Percentiles rank a stretch among this genome's conserved stretches.
Evolutionary conservation across 2,329 filamentous ascomycete species (phyloP).

Genomic region (Tolypocladium nubicola): DNA sequence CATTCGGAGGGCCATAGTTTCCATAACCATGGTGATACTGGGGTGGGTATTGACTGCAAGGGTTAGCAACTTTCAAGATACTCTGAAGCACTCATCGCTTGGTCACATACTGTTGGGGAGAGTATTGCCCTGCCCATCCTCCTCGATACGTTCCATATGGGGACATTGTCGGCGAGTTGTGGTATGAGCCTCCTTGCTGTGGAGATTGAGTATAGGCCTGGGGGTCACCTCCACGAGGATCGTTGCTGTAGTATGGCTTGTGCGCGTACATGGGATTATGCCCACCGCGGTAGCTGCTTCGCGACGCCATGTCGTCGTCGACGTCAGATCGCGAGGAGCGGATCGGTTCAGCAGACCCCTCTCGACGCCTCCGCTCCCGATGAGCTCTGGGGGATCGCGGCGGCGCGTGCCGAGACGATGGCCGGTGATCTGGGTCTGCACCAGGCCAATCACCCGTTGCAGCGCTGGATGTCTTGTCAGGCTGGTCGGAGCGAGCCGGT

Average conservation of each 20-base stretch:
- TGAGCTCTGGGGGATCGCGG: slow-evolving; percentile 16
- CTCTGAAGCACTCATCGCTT: background rate
- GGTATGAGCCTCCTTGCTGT: slow-evolving; percentile 31
- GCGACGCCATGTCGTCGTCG: slow-evolving; percentile 38
- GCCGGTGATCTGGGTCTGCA: slow-evolving; percentile 10
- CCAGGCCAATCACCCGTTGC: slow-evolving; percentile 6
- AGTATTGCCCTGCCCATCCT: slow-evolving; percentile 27
- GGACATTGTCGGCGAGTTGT: slow-evolving; percentile 33
- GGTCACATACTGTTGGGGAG: slow-evolving; percentile 29
- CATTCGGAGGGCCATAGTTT: slow-evolving; percentile 40
- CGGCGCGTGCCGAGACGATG: slow-evolving; percentile 10
- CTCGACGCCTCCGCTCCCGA: slow-evolving; percentile 17
- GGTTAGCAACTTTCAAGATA: slow-evolving; percentile 3
- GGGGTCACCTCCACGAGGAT: slow-evolving; percentile 18
- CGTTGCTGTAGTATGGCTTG: slow-evolving; percentile 25
- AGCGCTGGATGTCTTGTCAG: slow-evolving; percentile 8
- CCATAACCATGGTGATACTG: slow-evolving; percentile 42
- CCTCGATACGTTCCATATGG: slow-evolving; percentile 28
- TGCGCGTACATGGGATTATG: slow-evolving; percentile 26
- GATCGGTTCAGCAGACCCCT: slow-evolving; percentile 16
- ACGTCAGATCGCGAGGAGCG: slow-evolving; percentile 37
- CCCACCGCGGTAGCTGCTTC: slow-evolving; percentile 31
- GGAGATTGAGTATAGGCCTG: slow-evolving; percentile 29
- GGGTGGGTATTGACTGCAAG: slow-evolving; percentile 47
- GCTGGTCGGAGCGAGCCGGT: slow-evolving; percentile 12